Evolutionary conservation across 2,329 filamentous ascomycete species (phyloP).

Genomic region (Xylaria digitata): DNA sequence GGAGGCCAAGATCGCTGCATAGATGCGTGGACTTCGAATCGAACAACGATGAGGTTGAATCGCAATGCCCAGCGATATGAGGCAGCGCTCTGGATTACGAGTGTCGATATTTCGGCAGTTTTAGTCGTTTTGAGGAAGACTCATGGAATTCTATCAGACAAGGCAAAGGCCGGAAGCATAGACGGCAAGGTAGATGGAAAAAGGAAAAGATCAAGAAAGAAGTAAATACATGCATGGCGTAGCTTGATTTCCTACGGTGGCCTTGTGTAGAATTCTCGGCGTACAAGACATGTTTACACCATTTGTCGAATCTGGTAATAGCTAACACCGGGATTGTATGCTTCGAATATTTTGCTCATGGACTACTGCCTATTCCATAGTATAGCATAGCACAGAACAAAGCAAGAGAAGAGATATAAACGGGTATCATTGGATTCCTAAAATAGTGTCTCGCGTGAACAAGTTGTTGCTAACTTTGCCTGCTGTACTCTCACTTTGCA

Average conservation of each 20-base stretch:
- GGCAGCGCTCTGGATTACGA: not conserved
- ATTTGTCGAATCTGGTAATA: not conserved
- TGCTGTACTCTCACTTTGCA: not conserved
- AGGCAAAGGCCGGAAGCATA: slow-evolving; percentile 21
- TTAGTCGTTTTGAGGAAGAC: not conserved
- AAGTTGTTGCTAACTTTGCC: not conserved
- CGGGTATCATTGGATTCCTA: slow-evolving; percentile 31
- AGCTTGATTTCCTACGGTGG: slow-evolving; percentile 4
- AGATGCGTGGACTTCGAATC: slow-evolving; percentile 10
- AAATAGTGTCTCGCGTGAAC: not conserved
- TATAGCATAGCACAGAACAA: not conserved
- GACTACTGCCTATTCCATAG: not conserved
- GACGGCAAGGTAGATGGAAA: slow-evolving; percentile 33
- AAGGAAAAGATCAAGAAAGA: slow-evolving; percentile 18
- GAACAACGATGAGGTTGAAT: not conserved
- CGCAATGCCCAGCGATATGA: slow-evolving; percentile 5
- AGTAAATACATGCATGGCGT: slow-evolving; percentile 17
- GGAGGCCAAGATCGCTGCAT: slow-evolving; percentile 31
- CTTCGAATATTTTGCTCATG: not conserved
- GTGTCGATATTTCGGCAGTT: not conserved
- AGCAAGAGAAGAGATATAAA: slow-evolving; percentile 2
- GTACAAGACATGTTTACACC: not conserved
- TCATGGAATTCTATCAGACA: not conserved
- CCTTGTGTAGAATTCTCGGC: not conserved
- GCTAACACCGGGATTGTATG: not conserved